A percentile compares a stretch with the other conserved stretches of the same genome.
These are phyloP conservation scores for Pseudocercospora fuligena DNA, from an alignment of 2,329 filamentous ascomycete genomes.

Conservation along the genomic window DNA sequence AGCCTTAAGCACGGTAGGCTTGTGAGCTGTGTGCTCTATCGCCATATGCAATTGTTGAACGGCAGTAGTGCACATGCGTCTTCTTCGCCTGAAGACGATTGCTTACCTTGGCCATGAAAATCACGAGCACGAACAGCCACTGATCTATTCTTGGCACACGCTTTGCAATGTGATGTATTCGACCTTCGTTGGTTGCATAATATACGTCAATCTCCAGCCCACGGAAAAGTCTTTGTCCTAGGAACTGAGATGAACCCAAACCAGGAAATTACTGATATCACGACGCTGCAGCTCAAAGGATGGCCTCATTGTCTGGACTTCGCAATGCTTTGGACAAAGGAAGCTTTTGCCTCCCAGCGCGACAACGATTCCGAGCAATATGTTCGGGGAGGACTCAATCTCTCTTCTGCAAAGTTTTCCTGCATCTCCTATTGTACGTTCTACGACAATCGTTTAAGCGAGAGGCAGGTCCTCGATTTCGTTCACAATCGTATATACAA, in stretches of 20 bases:
- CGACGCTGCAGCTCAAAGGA: background rate
- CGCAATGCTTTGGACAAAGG: background rate
- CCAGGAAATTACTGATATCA: background rate
- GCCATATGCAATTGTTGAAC: background rate
- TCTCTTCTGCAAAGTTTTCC: background rate
- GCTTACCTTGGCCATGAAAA: background rate
- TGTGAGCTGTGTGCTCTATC: too few species aligned
- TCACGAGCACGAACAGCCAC: background rate
- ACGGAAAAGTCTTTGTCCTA: background rate
- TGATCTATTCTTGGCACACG: background rate
- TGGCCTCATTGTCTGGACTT: background rate
- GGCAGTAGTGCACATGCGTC: background rate
- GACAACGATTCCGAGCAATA: background rate
- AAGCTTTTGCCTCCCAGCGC: background rate
- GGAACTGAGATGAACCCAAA: background rate
- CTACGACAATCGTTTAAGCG: background rate
- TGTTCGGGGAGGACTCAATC: background rate
- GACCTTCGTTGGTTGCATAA: background rate
- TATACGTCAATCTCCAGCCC: background rate
- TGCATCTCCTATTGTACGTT: background rate
- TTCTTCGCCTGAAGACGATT: background rate
- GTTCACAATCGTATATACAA: background rate
- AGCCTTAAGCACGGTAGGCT: background rate
- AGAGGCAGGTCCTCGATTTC: conserved; percentile 8
- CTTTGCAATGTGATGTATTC: background rate